Evolutionary conservation across 169 alveolate genomes (phyloP).

Genomic region (Cyclospora cayetanensis): DNA sequence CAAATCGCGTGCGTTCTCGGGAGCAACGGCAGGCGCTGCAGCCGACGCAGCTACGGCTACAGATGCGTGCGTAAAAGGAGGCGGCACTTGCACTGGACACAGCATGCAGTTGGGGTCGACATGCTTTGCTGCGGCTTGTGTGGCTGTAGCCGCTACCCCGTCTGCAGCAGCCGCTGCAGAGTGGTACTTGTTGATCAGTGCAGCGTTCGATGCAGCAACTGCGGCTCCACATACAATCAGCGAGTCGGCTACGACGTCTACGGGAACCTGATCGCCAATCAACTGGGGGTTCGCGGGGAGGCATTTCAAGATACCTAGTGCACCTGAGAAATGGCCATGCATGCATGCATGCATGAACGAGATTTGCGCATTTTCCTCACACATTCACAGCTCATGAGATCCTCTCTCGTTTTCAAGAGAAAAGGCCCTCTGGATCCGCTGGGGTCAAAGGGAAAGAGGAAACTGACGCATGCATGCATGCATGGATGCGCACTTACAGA

Average conservation of each 20-base stretch:
- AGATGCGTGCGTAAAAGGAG: neutral
- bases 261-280: conserved; percentile 61
- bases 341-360: no score
- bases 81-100: neutral
- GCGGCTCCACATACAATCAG: conserved; percentile 40
- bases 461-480: no score
- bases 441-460: no score
- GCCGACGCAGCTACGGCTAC: conserved; percentile 12
- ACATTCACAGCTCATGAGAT: no score
- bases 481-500: conserved; percentile 15
- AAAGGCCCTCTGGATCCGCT: no score
- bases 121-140: conserved; percentile 29
- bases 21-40: neutral
- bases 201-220: conserved; percentile 18
- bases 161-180: neutral
- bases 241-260: conserved; percentile 39
- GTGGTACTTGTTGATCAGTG: neutral
- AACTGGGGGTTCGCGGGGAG: conserved; percentile 36
- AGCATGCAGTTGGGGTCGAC: conserved; percentile 20
- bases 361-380: no score
- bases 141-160: conserved; percentile 48
- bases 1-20: neutral
- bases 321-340: no score
- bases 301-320: conserved; percentile 47
- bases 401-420: no score